Evolutionary conservation across 2,329 filamentous ascomycete genomes (phyloP).

Genomic region (Aspergillus arachidicola): DNA sequence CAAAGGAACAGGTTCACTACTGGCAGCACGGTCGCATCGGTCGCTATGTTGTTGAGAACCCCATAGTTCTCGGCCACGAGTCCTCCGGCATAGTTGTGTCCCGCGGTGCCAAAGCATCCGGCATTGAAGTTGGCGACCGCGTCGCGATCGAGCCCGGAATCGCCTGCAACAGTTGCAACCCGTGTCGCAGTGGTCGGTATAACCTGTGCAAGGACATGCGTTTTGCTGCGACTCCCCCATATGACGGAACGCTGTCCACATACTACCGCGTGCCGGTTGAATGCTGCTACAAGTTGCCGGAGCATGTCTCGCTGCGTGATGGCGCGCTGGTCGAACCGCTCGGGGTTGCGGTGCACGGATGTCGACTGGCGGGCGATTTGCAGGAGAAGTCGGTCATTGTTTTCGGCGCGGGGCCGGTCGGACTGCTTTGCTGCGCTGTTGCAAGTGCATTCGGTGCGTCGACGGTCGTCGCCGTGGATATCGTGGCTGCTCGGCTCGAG

Average conservation of each 20-base stretch:
- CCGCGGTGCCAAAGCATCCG: slow-evolving; percentile 58
- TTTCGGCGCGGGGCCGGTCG: slow-evolving; percentile 83
- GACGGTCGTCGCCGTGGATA: slow-evolving; percentile 79
- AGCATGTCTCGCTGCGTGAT: slow-evolving; percentile 64
- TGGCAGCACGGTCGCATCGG: slow-evolving; percentile 44
- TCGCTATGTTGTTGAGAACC: slow-evolving; percentile 36
- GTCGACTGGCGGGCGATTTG: slow-evolving; percentile 68
- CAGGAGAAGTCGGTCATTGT: slow-evolving; percentile 77
- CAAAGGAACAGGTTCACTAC: slow-evolving; percentile 37
- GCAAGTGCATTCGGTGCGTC: slow-evolving; percentile 77
- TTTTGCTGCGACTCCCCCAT: slow-evolving; percentile 87
- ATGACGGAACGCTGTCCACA: slow-evolving; percentile 80
- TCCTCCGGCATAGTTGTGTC: slow-evolving; percentile 65
- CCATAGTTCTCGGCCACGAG: slow-evolving; percentile 63
- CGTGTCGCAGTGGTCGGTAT: slow-evolving; percentile 78
- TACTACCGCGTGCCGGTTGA: slow-evolving; percentile 80
- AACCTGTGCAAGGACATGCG: slow-evolving; percentile 83
- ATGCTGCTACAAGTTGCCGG: slow-evolving; percentile 84
- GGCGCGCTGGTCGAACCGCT: slow-evolving; percentile 86
- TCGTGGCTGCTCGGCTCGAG: slow-evolving; percentile 63
- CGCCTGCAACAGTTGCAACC: slow-evolving; percentile 68
- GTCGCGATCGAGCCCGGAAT: slow-evolving; percentile 76
- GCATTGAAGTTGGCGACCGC: slow-evolving; percentile 63
- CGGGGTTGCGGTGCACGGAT: slow-evolving; percentile 79
- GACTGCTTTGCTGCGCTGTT: slow-evolving; percentile 80